phyloP scores from a whole-genome alignment of 2,329 filamentous ascomycete genomes.

The Cladobotryum mycophilum region DNA sequence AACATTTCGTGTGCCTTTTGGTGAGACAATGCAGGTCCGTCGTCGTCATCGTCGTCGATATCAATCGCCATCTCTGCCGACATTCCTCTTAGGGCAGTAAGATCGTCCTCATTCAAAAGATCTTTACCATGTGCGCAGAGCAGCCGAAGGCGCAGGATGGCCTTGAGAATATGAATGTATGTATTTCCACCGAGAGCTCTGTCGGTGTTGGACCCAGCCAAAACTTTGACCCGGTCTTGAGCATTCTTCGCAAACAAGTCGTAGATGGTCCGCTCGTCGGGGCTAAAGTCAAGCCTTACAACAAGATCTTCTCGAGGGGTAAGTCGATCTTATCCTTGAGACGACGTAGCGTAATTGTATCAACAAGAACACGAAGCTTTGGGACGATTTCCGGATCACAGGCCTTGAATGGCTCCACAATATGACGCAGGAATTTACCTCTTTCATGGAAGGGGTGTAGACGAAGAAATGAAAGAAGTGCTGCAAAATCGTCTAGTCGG shows the following conservation, averaged over 20 bases:
- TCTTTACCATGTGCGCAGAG: slow-evolving; percentile 95
- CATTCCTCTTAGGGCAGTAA: slow-evolving; percentile 72
- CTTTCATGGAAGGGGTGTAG: slow-evolving; percentile 80
- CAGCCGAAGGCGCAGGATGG: slow-evolving; percentile 80
- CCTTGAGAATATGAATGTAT: slow-evolving; percentile 91
- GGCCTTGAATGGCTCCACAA: slow-evolving; percentile 79
- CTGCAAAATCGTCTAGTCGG: slow-evolving; percentile 80
- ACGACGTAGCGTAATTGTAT: slow-evolving; percentile 88
- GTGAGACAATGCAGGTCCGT: slow-evolving; percentile 52
- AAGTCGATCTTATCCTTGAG: slow-evolving; percentile 88
- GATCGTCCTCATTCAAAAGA: slow-evolving; percentile 75
- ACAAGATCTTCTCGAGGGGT: slow-evolving; percentile 67
- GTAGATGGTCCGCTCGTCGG: slow-evolving; percentile 71
- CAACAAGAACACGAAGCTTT: slow-evolving; percentile 81
- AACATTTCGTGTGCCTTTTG: slow-evolving; percentile 81
- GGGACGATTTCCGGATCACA: slow-evolving; percentile 79
- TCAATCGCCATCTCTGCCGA: slow-evolving; percentile 84
- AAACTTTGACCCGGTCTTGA: slow-evolving; percentile 69
- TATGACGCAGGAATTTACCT: slow-evolving; percentile 68
- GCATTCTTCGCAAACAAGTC: slow-evolving; percentile 79
- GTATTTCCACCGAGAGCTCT: slow-evolving; percentile 72
- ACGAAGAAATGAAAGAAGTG: slow-evolving; percentile 78
- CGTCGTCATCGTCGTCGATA: slow-evolving; percentile 70
- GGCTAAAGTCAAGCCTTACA: slow-evolving; percentile 67
- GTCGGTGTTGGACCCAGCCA: slow-evolving; percentile 52